Evolutionary conservation across 805 yeast genomes (phyloP), one percentile per base, ranked within the genome.

Genomic region (Vanderwaltozyma polyspora): DNA sequence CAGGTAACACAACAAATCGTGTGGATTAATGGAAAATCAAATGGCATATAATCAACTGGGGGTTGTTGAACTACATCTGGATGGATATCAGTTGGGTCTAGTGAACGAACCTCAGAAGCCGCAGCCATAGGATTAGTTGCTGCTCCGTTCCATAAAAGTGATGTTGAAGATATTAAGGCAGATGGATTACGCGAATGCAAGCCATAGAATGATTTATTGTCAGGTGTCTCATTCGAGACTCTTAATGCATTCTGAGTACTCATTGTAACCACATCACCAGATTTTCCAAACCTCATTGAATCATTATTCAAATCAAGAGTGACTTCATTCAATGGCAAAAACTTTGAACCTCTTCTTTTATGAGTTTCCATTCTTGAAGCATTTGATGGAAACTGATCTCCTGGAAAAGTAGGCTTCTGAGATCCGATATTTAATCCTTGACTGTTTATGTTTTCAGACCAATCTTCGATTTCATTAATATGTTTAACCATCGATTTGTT

Each of bases 11-110:
- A 64, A 45, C 79, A 75, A 48, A 82, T 70, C 0, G 76, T 67
- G 46, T 81, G 91, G 12, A 79, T 66, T 46, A 91, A 68, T 12
- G 98, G 85, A 48, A 64, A 84, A 0, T 77, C 80, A 59, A 70
- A 84, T 4, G 98, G 97, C 66, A 82, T 87, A 63, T 75, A 87
- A 40, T 73, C 81, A 13, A 76, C 71, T 1, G 95, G 94, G 0
- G 97, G 96, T 55, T 89, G 97, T 2, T 94, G 83, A 12, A 87
- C 81, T 19, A 75, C 82, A 49, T 81, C 82, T 9, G 86, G 81
- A 45, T 77, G 83, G 37, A 80, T 69, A 13, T 76, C 52, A 34
- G 71, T 74, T 2, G 77, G 64, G 26, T 75, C 71, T 43, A 82
- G 57, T 3, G 78, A 67, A 22, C 62, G 64, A 6, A 70, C 55